A percentile compares a stretch with the other conserved stretches of the same genome.
Conservation (phyloP, 331 rosid genomes). For the Erythrophleum ivorense region DNA sequence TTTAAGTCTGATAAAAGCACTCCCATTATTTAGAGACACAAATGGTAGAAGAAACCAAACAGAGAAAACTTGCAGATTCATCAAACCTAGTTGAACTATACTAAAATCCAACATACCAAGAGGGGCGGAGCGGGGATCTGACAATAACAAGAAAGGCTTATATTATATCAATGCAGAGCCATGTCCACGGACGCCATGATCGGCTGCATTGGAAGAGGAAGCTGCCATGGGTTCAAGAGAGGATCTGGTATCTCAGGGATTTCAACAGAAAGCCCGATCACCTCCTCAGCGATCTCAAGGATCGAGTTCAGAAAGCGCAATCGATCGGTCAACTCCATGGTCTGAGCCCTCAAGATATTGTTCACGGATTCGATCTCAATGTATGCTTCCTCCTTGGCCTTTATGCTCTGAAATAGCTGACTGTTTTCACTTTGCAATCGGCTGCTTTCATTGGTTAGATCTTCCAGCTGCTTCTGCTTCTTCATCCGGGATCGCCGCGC, state of each 20-base stretch:
- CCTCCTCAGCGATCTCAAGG: slow-evolving; percentile 68
- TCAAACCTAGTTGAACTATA: background rate
- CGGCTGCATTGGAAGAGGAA: slow-evolving; percentile 51
- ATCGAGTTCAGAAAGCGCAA: slow-evolving; percentile 68
- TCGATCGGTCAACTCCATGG: slow-evolving; percentile 66
- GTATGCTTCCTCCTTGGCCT: slow-evolving; percentile 60
- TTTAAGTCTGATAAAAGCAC: slow-evolving; percentile 3
- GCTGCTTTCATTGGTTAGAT: slow-evolving; percentile 58
- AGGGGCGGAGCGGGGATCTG: background rate
- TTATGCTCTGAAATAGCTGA: slow-evolving; percentile 48
- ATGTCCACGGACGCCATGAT: slow-evolving; percentile 57
- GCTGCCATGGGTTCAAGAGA: slow-evolving; percentile 74
- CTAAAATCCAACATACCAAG: background rate
- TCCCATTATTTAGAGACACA: background rate
- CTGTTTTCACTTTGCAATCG: slow-evolving; percentile 52
- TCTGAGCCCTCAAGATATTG: slow-evolving; percentile 69
- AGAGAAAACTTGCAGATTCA: background rate
- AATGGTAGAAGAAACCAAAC: background rate
- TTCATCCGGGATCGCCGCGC: slow-evolving; percentile 88
- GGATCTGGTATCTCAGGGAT: slow-evolving; percentile 70
- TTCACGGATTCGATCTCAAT: slow-evolving; percentile 61
- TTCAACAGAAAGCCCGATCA: slow-evolving; percentile 57
- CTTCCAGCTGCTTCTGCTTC: slow-evolving; percentile 90
- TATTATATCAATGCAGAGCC: slow-evolving; percentile 51
- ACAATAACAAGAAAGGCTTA: background rate